A percentile compares a stretch with the other conserved stretches of the same genome.
phyloP scores from a whole-genome alignment of 495 filamentous ascomycete species.

The Talaromyces thailandensis region DNA sequence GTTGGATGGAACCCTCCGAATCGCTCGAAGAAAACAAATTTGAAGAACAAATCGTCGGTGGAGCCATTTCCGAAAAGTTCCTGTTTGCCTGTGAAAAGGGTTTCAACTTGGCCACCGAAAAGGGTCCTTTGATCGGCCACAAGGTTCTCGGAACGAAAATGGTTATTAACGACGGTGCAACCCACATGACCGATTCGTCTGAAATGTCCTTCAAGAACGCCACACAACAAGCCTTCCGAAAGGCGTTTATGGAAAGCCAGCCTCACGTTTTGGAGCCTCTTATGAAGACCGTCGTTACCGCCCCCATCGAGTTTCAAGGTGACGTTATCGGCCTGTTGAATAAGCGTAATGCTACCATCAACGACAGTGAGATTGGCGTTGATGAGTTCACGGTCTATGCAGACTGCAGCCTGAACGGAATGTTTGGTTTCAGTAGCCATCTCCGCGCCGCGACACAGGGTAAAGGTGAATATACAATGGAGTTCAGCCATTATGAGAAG shows the following conservation, averaged over 20 bases:
- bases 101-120: slow-evolving; percentile 74
- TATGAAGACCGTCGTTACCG: slow-evolving; percentile 96
- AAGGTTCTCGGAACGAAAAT: slow-evolving; percentile 82
- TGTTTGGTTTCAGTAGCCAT: slow-evolving; percentile 94
- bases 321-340: slow-evolving; percentile 91
- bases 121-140: slow-evolving; percentile 90
- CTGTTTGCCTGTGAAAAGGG: slow-evolving; percentile 94
- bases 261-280: slow-evolving; percentile 86
- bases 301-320: slow-evolving; percentile 96
- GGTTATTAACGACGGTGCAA: slow-evolving; percentile 94
- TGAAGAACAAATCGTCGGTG: slow-evolving; percentile 78
- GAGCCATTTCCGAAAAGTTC: slow-evolving; percentile 93
- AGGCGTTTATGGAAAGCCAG: slow-evolving; percentile 72
- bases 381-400: slow-evolving; percentile 95
- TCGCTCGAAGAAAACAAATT: slow-evolving; percentile 70
- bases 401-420: slow-evolving; percentile 85
- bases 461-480: slow-evolving; percentile 98
- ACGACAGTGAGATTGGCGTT: slow-evolving; percentile 87
- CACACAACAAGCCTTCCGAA: slow-evolving; percentile 94
- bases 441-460: slow-evolving; percentile 92
- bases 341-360: slow-evolving; percentile 91
- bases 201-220: slow-evolving; percentile 98
- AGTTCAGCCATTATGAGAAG: slow-evolving; percentile 90
- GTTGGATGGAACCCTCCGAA: slow-evolving; percentile 82
- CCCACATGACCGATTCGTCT: slow-evolving; percentile 95